Evolutionary conservation across 495 filamentous ascomycete species (phyloP), one percentile per base, ranked within the genome.

Genomic region (Thermochaetoides thermophila): DNA sequence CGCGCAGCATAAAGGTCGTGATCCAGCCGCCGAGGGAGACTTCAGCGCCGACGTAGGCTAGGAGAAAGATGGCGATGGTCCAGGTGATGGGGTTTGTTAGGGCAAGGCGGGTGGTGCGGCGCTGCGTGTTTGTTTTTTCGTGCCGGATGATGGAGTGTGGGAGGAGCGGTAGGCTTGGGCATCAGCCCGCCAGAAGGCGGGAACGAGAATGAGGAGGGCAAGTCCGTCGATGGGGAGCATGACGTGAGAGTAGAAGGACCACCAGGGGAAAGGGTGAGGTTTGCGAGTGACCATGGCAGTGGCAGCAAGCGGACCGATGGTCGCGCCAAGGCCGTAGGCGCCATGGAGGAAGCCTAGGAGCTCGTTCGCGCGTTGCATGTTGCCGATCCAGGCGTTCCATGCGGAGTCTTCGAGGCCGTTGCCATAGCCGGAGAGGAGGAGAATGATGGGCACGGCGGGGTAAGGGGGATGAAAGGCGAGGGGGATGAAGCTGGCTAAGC

Each of bases 21-120:
- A 91, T 75, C 85, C 84, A 94, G 11, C 85, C 79, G 19, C 83
- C 82, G 1, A 92, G 65, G 0, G 77, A 74, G 14, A 94, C 84
- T 38, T 94, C 84, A n/a, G 76, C 59, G 26, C 84, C 84, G 8
- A 89, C 81, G 45, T 89, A 91, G 24, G 69, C 70, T 3, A 92
- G 63, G 23, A 89, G 55, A 55, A 91, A 92, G 11, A 79, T 27
- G 7, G 84, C 69, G 22, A 73, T 71, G 15, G 89, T 53, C 82
- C 83, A 94, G 17, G 78, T 78, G 3, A 89, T 55, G 25, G 52
- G 55, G 21, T 53, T 32, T 8, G 35, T 29, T 23, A 50, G 33
- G 22, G 54, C 42, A 7, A 39, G 22, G 46, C 66, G 32, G 40
- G 59, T 29, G 47, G 61, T 61, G 35, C 33, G 53, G 47, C 34